Percentiles rank a stretch among this genome's conserved stretches.
Evolutionary conservation across 148 eudicot genomes (phyloP).

Genomic region (Mesembryanthemum crystallinum): DNA sequence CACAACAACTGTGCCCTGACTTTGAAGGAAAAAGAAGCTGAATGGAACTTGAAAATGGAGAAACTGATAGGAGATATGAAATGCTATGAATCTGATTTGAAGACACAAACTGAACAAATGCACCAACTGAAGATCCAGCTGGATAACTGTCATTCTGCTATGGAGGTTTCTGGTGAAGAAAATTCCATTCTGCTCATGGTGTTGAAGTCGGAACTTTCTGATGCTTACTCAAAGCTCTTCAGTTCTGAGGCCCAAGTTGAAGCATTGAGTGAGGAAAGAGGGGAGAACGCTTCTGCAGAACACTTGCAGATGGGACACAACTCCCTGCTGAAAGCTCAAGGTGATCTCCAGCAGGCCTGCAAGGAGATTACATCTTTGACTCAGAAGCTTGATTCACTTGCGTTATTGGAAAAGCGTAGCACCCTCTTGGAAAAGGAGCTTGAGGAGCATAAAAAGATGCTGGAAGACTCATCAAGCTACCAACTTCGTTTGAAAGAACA

Average conservation of each 20-base stretch:
- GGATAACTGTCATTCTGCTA: slow-evolving; percentile 46
- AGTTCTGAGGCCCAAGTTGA: slow-evolving; percentile 37
- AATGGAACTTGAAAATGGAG: slow-evolving; percentile 52
- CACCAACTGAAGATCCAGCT: slow-evolving; percentile 45
- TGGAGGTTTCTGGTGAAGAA: slow-evolving; percentile 60
- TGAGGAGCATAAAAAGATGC: slow-evolving; percentile 36
- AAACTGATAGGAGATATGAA: slow-evolving; percentile 43
- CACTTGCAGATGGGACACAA: slow-evolving; percentile 9
- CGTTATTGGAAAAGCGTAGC: slow-evolving; percentile 35
- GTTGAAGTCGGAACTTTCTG: slow-evolving; percentile 51
- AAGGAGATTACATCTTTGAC: slow-evolving; percentile 37
- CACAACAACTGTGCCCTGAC: slow-evolving; percentile 43
- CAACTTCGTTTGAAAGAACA: slow-evolving; percentile 47
- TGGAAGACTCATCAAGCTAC: slow-evolving; percentile 42
- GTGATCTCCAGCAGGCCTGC: slow-evolving; percentile 29
- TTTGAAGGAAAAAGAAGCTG: slow-evolving; percentile 60
- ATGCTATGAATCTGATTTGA: slow-evolving; percentile 31
- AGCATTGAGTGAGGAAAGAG: slow-evolving; percentile 16
- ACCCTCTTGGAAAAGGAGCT: slow-evolving; percentile 36
- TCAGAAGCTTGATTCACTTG: slow-evolving; percentile 37
- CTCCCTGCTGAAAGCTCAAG: slow-evolving; percentile 28
- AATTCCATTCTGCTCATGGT: slow-evolving; percentile 40
- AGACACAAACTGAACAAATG: slow-evolving; percentile 42
- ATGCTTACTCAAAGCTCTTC: slow-evolving; percentile 37
- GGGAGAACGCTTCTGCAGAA: slow-evolving; percentile 22